Conservation (phyloP, 148 eudicot species). For the Polygonum maritimum region DNA sequence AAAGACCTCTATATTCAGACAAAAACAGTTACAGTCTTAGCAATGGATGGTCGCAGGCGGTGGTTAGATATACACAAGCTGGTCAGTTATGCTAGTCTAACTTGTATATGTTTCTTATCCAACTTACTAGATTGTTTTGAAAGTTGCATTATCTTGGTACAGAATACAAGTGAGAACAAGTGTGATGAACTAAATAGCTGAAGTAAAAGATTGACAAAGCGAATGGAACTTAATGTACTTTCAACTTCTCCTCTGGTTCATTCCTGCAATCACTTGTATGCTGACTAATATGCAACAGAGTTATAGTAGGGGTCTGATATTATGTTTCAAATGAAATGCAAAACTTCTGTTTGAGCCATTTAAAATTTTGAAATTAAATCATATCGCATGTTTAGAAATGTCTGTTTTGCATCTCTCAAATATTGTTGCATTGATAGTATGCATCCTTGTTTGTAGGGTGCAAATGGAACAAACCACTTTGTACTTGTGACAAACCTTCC, state of each 20-base stretch:
- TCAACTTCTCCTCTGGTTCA: not conserved
- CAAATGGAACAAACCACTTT: constrained; percentile 65
- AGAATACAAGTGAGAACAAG: not conserved
- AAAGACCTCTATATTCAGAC: constrained; percentile 81
- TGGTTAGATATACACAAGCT: constrained; percentile 93
- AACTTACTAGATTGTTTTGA: not conserved
- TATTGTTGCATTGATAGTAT: not conserved
- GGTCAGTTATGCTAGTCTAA: constrained; percentile 43
- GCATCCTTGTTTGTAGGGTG: constrained; percentile 38
- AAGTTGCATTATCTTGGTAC: not conserved
- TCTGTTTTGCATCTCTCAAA: not conserved
- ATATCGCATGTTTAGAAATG: not conserved
- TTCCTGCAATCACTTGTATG: not conserved
- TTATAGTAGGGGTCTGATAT: not conserved
- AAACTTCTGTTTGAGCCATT: not conserved
- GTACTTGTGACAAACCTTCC: constrained; percentile 87
- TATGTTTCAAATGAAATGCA: not conserved
- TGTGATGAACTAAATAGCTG: not conserved
- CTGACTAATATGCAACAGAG: not conserved
- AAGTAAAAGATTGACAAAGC: not conserved
- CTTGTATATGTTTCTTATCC: not conserved
- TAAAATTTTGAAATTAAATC: not conserved
- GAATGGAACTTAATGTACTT: not conserved
- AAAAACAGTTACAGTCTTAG: constrained; percentile 66
- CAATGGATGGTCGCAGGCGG: constrained; percentile 95